These are phyloP conservation scores for Kurtzmaniella quercitrusa DNA, from an alignment of 1,139 yeast species.

Conservation along the genomic window DNA sequence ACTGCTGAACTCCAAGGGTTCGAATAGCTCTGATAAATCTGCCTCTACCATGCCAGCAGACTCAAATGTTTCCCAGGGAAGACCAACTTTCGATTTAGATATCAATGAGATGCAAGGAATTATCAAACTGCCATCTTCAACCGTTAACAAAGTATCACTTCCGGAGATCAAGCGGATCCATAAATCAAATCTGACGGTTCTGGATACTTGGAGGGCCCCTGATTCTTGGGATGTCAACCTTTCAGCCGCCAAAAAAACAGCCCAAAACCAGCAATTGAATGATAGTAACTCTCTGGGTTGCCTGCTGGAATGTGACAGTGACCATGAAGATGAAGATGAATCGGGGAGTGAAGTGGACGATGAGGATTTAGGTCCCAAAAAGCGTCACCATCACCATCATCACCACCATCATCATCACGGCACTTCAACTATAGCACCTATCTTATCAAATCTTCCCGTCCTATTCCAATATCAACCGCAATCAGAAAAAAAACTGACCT, in stretches of 20 bases:
- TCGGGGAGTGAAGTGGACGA: not conserved
- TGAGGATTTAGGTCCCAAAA: not conserved
- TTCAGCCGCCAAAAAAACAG: conserved; percentile 14
- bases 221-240: conserved; percentile 76
- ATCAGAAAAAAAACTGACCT: conserved; percentile 13
- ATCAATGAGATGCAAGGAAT: conserved; percentile 52
- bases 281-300: conserved; percentile 4
- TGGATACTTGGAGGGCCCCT: conserved; percentile 58
- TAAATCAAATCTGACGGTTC: conserved; percentile 5
- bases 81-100: conserved; percentile 35
- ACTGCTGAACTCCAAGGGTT: not conserved
- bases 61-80: conserved; percentile 1
- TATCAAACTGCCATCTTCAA: conserved; percentile 26
- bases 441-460: conserved; percentile 23
- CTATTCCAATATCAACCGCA: conserved; percentile 33
- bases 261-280: conserved; percentile 15
- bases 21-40: not conserved
- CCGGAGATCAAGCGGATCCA: conserved; percentile 3
- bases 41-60: not conserved
- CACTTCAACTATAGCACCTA: not conserved
- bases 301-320: conserved; percentile 4
- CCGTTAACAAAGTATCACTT: conserved; percentile 5
- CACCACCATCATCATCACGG: conserved; percentile 9
- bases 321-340: not conserved
- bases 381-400: conserved; percentile 6